Evolutionary conservation across 1,284 basidiomycete genomes (phyloP).

Genomic region (Cryptococcus deneoformans): DNA sequence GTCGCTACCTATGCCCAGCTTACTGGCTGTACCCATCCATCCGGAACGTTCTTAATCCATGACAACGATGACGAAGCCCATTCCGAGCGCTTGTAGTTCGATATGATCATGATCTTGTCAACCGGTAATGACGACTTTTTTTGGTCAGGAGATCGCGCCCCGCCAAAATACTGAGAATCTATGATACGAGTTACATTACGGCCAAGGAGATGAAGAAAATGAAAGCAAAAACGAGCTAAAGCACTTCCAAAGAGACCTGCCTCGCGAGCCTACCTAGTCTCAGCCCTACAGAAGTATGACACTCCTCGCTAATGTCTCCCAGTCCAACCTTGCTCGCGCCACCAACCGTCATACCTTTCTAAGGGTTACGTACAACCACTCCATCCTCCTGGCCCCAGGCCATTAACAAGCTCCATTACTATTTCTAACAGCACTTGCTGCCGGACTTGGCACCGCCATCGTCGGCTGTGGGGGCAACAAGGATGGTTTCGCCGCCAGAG

Average conservation of each 20-base stretch:
- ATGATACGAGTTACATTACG: slow-evolving; percentile 5
- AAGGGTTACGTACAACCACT: slow-evolving; percentile 7
- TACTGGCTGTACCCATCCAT: too few relatives aligned
- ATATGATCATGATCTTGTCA: too few relatives aligned
- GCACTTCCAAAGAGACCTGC: neutral
- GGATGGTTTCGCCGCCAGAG: slow-evolving; percentile 68
- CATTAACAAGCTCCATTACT: neutral
- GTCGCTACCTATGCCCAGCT: too few relatives aligned
- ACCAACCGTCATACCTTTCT: neutral
- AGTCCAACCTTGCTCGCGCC: neutral
- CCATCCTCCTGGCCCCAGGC: neutral
- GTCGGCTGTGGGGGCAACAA: slow-evolving; percentile 60
- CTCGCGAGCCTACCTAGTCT: neutral
- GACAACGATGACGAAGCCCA: too few relatives aligned
- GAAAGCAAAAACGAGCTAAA: neutral
- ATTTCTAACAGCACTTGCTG: slow-evolving; percentile 47
- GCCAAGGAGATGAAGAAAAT: neutral
- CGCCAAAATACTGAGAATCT: neutral
- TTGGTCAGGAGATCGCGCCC: too few relatives aligned
- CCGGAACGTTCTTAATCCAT: too few relatives aligned
- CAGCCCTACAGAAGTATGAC: neutral
- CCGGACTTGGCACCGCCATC: slow-evolving; percentile 49
- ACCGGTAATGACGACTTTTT: too few relatives aligned
- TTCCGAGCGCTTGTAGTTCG: too few relatives aligned
- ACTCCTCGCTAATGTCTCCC: neutral